These are phyloP conservation scores for Aegle marmelos DNA, from an alignment of 345 rosid genomes.

Conservation along the genomic window DNA sequence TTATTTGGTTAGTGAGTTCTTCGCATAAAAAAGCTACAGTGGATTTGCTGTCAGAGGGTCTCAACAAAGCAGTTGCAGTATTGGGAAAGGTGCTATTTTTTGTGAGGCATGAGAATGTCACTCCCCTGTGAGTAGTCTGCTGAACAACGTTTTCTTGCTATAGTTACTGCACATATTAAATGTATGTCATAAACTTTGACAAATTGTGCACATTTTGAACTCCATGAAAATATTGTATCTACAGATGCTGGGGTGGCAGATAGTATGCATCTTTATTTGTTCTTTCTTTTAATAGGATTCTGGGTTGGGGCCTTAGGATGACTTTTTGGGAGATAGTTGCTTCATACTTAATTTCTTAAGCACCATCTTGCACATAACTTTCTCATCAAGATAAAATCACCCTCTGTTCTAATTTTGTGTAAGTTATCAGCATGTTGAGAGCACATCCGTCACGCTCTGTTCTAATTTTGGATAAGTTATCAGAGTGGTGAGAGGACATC, in stretches of 20 bases:
- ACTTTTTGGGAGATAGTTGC: neutral
- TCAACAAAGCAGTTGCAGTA: conserved; percentile 54
- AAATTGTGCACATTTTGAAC: neutral
- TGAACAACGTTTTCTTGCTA: conserved; percentile 1
- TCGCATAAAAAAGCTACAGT: conserved; percentile 36
- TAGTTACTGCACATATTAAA: neutral
- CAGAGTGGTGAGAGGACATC: neutral
- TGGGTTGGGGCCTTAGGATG: neutral
- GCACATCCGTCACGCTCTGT: neutral
- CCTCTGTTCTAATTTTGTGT: neutral
- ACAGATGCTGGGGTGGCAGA: neutral
- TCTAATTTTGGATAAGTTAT: neutral
- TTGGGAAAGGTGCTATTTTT: conserved; percentile 60
- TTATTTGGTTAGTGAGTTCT: conserved; percentile 37
- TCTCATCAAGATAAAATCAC: neutral
- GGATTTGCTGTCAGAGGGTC: conserved; percentile 55
- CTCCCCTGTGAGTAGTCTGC: conserved; percentile 56
- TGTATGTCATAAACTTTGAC: neutral
- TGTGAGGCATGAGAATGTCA: conserved; percentile 53
- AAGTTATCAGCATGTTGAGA: neutral
- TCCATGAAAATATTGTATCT: neutral
- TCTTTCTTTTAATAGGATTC: neutral
- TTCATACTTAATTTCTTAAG: neutral
- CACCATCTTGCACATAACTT: neutral
- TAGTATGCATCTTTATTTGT: neutral